Base-by-base conservation (phyloP, 2,329 filamentous ascomycete genomes). In the Arthroderma sp. region DNA sequence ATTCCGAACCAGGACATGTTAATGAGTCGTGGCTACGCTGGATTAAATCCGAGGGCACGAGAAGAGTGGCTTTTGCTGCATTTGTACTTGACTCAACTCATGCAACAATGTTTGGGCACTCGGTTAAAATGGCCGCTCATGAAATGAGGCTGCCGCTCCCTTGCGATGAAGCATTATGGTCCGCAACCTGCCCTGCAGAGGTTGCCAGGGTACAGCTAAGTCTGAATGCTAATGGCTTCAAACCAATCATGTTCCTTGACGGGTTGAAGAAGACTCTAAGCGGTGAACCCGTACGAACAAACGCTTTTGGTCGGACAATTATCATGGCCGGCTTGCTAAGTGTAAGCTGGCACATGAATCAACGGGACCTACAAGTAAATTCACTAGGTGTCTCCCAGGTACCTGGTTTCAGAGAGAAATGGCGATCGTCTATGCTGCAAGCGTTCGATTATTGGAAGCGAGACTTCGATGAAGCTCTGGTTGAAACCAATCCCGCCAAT, bases 311-410 rank as follows among this genome's bases (percentile, higher is more conserved):
- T 1, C 84, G 93, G 39, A 93, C 87, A 2, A 89, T 95, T 47
- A 78, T 98, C 55, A 97, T 97, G 90, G 87, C 91, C 1, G 93
- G 93, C 0, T 75, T 98, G 28, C 77, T 97, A 23, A 96, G 89
- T 63, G 89, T 97, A 31, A 93, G 87, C 67, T 97, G 90, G 88
- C 91, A 97, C 70, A 91, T 97, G 87, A 93, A 95, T 68, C 91
- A 97, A 70, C 82, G 91, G 66, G 93, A 97, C 69, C 80, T 96
- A 13, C 91, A 96, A 73, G 86, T 95, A 59, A 91, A 85, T 68
- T 90, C 90, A 0, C 79, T 97, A 0, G 90, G 87, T 11, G 88
- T 91, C 9, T 82, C 83, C 0, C 83, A 86, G 64, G 85, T 88
- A 0, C 79, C 95, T 1, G 91, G 91, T 2, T 90, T 87, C 2